Evolutionary conservation across 305 asterid genomes (phyloP).

Genomic region (Solanum hybrid): DNA sequence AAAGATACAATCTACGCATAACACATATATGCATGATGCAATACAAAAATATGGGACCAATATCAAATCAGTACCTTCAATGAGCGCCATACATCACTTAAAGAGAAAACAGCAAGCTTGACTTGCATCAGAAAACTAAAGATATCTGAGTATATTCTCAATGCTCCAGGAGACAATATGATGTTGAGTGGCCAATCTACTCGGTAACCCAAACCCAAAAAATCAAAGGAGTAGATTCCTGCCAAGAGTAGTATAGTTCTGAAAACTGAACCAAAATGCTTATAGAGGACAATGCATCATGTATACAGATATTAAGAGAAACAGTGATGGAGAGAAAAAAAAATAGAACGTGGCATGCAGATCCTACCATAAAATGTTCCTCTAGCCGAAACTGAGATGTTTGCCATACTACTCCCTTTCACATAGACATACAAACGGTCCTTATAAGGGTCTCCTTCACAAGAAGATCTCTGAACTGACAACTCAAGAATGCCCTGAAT

Average conservation of each 20-base stretch:
- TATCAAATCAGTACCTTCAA: conserved; percentile 50
- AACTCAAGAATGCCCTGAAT: conserved; percentile 86
- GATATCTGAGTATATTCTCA: conserved; percentile 71
- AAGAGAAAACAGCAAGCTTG: conserved; percentile 84
- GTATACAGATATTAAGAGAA: conserved; percentile 1
- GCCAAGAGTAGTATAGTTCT: conserved; percentile 26
- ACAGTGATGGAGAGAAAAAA: background rate
- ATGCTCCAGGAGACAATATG: conserved; percentile 68
- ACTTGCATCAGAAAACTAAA: conserved; percentile 86
- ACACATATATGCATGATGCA: background rate
- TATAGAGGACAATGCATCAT: conserved; percentile 2
- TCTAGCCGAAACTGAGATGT: conserved; percentile 43
- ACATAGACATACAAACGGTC: conserved; percentile 60
- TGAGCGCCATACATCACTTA: conserved; percentile 76
- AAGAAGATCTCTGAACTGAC: conserved; percentile 92
- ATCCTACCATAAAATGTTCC: conserved; percentile 34
- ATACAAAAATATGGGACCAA: background rate
- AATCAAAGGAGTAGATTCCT: conserved; percentile 82
- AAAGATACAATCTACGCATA: background rate
- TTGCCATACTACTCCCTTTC: conserved; percentile 40
- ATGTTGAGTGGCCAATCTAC: conserved; percentile 92
- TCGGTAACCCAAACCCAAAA: conserved; percentile 87
- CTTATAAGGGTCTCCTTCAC: conserved; percentile 82
- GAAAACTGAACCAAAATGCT: conserved; percentile 8
- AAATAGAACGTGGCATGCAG: background rate